A percentile compares a stretch with the other conserved stretches of the same genome.
These are phyloP conservation scores for Fragilaria crotonensis DNA, from an alignment of 108 stramenopile genomes.

Conservation along the genomic window DNA sequence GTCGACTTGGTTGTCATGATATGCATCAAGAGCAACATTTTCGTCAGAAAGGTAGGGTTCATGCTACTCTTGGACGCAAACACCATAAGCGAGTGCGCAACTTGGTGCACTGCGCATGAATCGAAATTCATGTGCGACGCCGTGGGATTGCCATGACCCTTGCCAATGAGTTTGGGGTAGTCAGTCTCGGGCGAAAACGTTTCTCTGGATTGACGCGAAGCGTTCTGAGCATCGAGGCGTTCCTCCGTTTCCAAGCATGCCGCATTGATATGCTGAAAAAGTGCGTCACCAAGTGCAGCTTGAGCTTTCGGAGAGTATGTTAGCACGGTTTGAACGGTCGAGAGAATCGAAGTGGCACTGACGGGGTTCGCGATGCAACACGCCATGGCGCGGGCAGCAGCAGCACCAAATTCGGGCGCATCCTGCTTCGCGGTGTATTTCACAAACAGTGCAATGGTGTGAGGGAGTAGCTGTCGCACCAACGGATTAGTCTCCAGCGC, in stretches of 20 bases:
- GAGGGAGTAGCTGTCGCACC: constrained; percentile 49
- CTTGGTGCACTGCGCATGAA: constrained; percentile 37
- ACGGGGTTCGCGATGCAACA: constrained; percentile 46
- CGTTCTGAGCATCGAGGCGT: constrained; percentile 18
- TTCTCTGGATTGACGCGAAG: constrained; percentile 29
- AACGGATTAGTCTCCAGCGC: constrained; percentile 37
- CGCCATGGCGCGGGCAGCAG: constrained; percentile 43
- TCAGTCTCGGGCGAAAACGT: constrained; percentile 19
- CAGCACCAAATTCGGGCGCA: constrained; percentile 9
- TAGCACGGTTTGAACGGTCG: constrained; percentile 44
- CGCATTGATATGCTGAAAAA: constrained; percentile 51
- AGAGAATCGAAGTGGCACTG: constrained; percentile 16
- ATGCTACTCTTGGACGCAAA: constrained; percentile 7
- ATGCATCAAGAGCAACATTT: constrained; percentile 55
- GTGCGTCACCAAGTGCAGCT: constrained; percentile 35
- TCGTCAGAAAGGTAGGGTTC: constrained; percentile 21
- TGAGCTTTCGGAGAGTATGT: constrained; percentile 37
- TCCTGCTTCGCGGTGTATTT: constrained; percentile 33
- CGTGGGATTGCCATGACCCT: constrained; percentile 21
- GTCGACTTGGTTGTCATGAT: constrained; percentile 39
- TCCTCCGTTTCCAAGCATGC: constrained; percentile 26
- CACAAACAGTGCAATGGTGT: constrained; percentile 46
- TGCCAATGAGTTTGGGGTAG: constrained; percentile 8
- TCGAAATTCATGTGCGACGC: constrained; percentile 29
- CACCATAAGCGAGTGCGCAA: too few relatives aligned